These are phyloP conservation scores for Drechslera avenae DNA, from an alignment of 2,329 filamentous ascomycete species.

Conservation along the genomic window DNA sequence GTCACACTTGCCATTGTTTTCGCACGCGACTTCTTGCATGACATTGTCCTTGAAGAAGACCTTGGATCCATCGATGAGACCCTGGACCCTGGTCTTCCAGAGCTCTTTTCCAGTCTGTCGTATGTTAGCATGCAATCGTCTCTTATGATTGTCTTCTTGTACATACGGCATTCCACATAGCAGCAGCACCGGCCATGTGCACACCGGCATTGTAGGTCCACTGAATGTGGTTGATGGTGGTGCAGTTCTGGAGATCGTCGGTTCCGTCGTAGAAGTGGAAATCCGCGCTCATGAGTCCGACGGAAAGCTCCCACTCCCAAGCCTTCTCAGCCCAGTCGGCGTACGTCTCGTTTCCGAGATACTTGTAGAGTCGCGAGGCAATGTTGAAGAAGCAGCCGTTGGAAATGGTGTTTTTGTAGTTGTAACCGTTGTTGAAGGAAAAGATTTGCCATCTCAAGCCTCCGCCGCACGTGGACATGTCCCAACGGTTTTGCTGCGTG, in stretches of 20 bases:
- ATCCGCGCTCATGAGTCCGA: conserved; percentile 57
- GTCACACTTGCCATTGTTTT: conserved; percentile 53
- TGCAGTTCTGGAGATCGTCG: conserved; percentile 52
- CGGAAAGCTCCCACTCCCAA: conserved; percentile 61
- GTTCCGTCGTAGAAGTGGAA: conserved; percentile 55
- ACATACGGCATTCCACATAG: conserved; percentile 56
- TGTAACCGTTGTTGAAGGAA: conserved; percentile 72
- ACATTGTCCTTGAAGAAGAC: conserved; percentile 54
- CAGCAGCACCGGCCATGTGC: conserved; percentile 54
- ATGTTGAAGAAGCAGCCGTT: conserved; percentile 86
- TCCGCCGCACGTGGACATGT: conserved; percentile 68
- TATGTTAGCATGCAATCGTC: conserved; percentile 13
- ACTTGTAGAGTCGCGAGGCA: conserved; percentile 73
- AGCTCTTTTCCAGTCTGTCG: conserved; percentile 38
- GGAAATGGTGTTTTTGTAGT: conserved; percentile 81
- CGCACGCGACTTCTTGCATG: conserved; percentile 57
- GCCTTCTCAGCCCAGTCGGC: conserved; percentile 67
- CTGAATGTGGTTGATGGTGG: conserved; percentile 51
- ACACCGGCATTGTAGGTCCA: conserved; percentile 57
- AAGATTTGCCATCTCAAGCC: conserved; percentile 85
- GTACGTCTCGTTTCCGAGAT: conserved; percentile 63
- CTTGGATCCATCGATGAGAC: conserved; percentile 44
- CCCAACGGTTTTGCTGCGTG: conserved; percentile 71
- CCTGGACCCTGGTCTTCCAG: conserved; percentile 39
- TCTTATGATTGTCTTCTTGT: not conserved